Percentiles rank a stretch among this genome's conserved stretches.
Conservation (phyloP, 768 basidiomycete species). For the Boletus reticulatus region DNA sequence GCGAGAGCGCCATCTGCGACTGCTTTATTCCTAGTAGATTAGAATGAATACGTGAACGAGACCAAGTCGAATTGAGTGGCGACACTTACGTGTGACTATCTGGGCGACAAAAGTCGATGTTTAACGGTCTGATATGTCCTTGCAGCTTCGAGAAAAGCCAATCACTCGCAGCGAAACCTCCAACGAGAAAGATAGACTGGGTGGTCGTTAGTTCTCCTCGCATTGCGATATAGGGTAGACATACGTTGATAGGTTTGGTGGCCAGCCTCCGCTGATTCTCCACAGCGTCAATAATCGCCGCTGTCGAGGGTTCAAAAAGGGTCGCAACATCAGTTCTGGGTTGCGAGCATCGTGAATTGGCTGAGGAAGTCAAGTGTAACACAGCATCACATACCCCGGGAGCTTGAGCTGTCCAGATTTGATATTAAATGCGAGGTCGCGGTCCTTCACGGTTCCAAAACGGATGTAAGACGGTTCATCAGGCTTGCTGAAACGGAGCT, state of each 20-base stretch:
- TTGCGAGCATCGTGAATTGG: background rate
- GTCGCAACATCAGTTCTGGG: slow-evolving; percentile 28
- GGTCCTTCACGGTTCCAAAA: slow-evolving; percentile 45
- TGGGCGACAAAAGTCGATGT: slow-evolving; percentile 45
- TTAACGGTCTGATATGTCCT: slow-evolving; percentile 30
- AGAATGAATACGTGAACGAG: background rate
- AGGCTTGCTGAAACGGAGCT: slow-evolving; percentile 40
- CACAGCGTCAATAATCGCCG: slow-evolving; percentile 21
- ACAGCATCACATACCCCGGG: slow-evolving; percentile 22
- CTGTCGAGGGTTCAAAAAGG: slow-evolving; percentile 29
- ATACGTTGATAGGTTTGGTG: slow-evolving; percentile 23
- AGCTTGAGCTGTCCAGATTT: slow-evolving; percentile 48
- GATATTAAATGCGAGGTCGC: slow-evolving; percentile 40
- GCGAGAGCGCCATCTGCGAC: slow-evolving; percentile 46
- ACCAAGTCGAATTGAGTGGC: slow-evolving; percentile 1
- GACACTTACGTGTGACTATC: slow-evolving; percentile 47
- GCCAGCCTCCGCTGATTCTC: slow-evolving; percentile 23
- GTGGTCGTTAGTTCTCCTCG: background rate
- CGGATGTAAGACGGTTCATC: slow-evolving; percentile 43
- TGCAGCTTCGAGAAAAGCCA: slow-evolving; percentile 39
- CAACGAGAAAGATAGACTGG: slow-evolving; percentile 41
- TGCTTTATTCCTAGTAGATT: slow-evolving; percentile 40
- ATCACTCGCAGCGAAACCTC: slow-evolving; percentile 44
- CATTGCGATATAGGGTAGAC: background rate
- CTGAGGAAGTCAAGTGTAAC: too few relatives aligned